phyloP scores from a whole-genome alignment of 1,284 basidiomycete species.

The Melampsora abietis-canadensis region DNA sequence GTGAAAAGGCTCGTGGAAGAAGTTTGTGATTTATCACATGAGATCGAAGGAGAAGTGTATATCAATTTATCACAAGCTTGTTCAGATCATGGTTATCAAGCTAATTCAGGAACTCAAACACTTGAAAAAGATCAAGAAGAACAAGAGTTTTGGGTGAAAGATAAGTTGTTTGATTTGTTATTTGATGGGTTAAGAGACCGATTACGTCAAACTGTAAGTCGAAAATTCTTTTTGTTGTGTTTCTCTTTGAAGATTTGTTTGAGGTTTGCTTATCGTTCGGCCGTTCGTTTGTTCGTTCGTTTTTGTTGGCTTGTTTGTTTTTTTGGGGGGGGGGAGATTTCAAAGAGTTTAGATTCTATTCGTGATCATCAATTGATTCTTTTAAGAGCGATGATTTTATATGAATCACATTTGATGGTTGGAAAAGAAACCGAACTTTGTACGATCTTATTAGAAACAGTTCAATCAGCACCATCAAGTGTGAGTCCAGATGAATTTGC shows the following conservation, averaged over 20 bases:
- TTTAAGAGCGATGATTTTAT: conserved; percentile 33
- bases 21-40: not conserved
- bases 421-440: conserved; percentile 42
- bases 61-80: conserved; percentile 32
- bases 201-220: conserved; percentile 23
- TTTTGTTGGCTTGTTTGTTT: not conserved
- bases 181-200: conserved; percentile 38
- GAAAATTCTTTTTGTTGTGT: too few relatives aligned
- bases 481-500: too few relatives aligned
- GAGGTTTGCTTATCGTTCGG: too few relatives aligned
- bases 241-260: not conserved
- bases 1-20: conserved; percentile 17
- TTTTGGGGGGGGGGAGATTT: not conserved
- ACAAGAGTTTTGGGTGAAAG: conserved; percentile 31
- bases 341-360: conserved; percentile 2
- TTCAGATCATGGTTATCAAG: conserved; percentile 15
- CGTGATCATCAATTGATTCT: conserved; percentile 37
- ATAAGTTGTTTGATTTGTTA: conserved; percentile 34
- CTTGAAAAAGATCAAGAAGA: conserved; percentile 12
- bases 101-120: not conserved
- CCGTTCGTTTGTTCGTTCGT: too few relatives aligned
- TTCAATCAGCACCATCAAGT: conserved; percentile 21
- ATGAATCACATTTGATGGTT: conserved; percentile 22
- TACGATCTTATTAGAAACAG: conserved; percentile 18
- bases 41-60: conserved; percentile 20